Conservation (phyloP, 805 yeast genomes). For the Metschnikowia lochheadii region DNA sequence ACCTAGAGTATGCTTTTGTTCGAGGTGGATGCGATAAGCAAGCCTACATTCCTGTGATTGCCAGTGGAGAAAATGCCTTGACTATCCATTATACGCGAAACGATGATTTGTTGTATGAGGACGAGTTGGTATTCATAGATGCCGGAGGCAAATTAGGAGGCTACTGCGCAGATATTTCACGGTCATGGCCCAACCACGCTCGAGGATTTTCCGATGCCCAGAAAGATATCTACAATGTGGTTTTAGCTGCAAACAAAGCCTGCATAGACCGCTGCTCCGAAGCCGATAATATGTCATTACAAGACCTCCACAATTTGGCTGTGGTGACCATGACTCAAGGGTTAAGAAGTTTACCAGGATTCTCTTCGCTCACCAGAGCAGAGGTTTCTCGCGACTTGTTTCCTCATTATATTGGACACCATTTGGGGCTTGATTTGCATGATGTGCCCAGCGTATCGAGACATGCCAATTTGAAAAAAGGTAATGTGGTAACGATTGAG, state of each 20-base stretch:
- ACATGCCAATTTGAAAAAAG: conserved; percentile 47
- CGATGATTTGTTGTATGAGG: conserved; percentile 71
- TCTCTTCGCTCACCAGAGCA: conserved; percentile 46
- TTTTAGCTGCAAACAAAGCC: conserved; percentile 71
- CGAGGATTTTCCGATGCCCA: conserved; percentile 70
- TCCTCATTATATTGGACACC: conserved; percentile 96
- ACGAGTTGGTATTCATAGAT: conserved; percentile 86
- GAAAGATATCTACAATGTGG: conserved; percentile 82
- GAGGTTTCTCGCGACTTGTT: conserved; percentile 56
- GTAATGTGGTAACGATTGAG: conserved; percentile 90
- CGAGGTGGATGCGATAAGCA: conserved; percentile 84
- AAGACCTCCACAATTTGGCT: conserved; percentile 73
- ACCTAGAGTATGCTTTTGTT: conserved; percentile 75
- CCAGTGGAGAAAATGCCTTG: conserved; percentile 85
- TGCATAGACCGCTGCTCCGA: conserved; percentile 71
- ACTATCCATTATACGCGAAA: conserved; percentile 93
- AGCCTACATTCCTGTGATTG: conserved; percentile 95
- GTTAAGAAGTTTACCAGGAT: conserved; percentile 65
- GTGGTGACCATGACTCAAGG: conserved; percentile 57
- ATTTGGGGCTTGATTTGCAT: conserved; percentile 88
- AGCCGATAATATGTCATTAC: conserved; percentile 48
- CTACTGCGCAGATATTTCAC: conserved; percentile 90
- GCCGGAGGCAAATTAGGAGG: conserved; percentile 95
- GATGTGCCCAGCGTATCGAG: conserved; percentile 69
- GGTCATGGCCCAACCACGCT: conserved; percentile 92